A percentile compares a stretch with the other conserved stretches of the same genome.
phyloP scores from a whole-genome alignment of 306 rosid genomes.

The Quercus gilva region DNA sequence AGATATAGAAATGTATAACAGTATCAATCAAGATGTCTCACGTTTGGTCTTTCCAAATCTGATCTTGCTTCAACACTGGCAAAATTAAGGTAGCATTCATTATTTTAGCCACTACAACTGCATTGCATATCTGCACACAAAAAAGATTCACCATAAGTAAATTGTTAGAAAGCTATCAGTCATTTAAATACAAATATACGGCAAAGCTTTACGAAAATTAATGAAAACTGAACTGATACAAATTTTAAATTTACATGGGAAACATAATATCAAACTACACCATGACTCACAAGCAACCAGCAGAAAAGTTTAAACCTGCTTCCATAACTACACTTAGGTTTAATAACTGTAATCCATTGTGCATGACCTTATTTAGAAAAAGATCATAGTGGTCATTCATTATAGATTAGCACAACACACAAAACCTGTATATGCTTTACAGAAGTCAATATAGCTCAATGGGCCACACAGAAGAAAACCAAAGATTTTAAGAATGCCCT shows the following conservation, averaged over 20 bases:
- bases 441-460: not conserved
- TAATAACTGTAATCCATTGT: not conserved
- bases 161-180: not conserved
- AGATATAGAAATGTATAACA: not conserved
- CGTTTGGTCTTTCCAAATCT: constrained; percentile 99
- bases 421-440: not conserved
- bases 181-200: constrained; percentile 4
- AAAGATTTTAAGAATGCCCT: not conserved
- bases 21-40: constrained; percentile 38
- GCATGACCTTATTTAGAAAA: not conserved
- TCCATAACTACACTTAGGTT: not conserved
- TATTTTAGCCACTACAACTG: constrained; percentile 97
- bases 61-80: constrained; percentile 97
- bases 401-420: not conserved
- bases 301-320: not conserved
- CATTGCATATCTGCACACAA: constrained; percentile 18
- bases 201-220: not conserved
- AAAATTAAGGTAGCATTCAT: constrained; percentile 94
- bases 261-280: not conserved
- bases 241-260: not conserved
- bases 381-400: not conserved
- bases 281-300: not conserved
- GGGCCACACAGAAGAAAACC: not conserved
- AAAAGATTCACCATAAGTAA: constrained; percentile 3
- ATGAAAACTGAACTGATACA: not conserved